These are phyloP conservation scores for Vachellia pachyceras DNA, from an alignment of 306 rosid species.

Conservation along the genomic window DNA sequence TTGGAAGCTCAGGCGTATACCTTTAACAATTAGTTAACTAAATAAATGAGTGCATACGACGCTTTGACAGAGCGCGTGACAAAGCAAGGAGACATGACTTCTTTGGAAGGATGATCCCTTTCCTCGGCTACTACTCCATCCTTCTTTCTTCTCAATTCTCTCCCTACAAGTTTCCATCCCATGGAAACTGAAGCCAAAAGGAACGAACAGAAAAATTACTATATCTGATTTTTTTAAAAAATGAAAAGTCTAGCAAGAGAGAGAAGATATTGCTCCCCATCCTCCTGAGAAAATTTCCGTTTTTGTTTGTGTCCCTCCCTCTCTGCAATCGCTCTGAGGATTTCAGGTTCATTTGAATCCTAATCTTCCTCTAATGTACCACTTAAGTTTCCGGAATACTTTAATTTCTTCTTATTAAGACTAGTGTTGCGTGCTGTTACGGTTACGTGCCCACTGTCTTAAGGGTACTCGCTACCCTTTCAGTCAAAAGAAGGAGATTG, in stretches of 20 bases:
- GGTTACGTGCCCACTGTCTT: too few relatives aligned
- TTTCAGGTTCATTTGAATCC: slow-evolving; percentile 13
- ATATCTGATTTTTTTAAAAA: not conserved
- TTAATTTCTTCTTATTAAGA: not conserved
- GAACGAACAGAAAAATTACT: not conserved
- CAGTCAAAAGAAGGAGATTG: too few relatives aligned
- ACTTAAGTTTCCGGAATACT: not conserved
- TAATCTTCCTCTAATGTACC: not conserved
- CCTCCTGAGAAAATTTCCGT: not conserved
- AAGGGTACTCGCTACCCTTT: too few relatives aligned
- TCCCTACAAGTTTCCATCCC: not conserved
- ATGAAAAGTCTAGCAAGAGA: not conserved
- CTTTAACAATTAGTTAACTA: too few relatives aligned
- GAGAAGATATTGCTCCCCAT: not conserved
- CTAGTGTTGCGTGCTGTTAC: not conserved
- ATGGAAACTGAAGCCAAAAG: not conserved
- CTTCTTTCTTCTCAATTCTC: slow-evolving; percentile 9
- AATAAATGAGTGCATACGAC: not conserved
- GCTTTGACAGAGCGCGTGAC: slow-evolving; percentile 15
- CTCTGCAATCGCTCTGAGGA: slow-evolving; percentile 5
- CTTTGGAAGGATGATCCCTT: slow-evolving; percentile 5
- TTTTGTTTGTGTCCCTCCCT: not conserved
- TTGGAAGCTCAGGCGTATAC: too few relatives aligned
- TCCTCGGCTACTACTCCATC: not conserved
- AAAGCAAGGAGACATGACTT: not conserved